phyloP scores from a whole-genome alignment of 2,329 filamentous ascomycete genomes.

The Penicillium sp. region DNA sequence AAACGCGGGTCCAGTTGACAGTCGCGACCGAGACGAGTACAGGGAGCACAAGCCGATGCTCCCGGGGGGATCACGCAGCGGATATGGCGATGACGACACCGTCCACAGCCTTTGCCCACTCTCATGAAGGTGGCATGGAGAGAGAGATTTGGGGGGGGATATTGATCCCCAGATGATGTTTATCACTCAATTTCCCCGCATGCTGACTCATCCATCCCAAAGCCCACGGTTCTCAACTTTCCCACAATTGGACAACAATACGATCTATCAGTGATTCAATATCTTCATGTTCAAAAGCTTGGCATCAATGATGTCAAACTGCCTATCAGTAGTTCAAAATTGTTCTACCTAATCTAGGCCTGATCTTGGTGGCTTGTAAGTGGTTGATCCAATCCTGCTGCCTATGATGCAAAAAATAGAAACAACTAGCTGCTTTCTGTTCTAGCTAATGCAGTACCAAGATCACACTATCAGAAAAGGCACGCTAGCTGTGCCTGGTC shows the following conservation, averaged over 20 bases:
- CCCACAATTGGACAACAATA: neutral
- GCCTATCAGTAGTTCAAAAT: neutral
- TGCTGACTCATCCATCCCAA: neutral
- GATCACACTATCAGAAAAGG: neutral
- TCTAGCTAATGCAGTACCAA: neutral
- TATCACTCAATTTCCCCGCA: neutral
- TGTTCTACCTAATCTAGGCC: neutral
- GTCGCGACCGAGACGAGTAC: conserved; percentile 27
- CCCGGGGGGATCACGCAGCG: conserved; percentile 31
- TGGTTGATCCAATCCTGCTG: neutral
- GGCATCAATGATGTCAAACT: neutral
- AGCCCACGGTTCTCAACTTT: neutral
- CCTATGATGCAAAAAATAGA: neutral
- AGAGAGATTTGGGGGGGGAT: neutral
- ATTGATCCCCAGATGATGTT: neutral
- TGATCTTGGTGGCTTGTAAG: neutral
- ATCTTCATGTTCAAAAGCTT: neutral
- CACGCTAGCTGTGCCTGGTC: neutral
- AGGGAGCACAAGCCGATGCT: conserved; percentile 31
- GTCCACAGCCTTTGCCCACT: conserved; percentile 35
- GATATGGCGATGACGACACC: conserved; percentile 39
- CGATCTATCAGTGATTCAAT: neutral
- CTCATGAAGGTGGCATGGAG: conserved; percentile 23
- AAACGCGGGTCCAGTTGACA: conserved; percentile 37
- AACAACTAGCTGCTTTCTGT: neutral